phyloP scores from a whole-genome alignment of 1,139 yeast species.

The Blastobotrys illinoisensis region DNA sequence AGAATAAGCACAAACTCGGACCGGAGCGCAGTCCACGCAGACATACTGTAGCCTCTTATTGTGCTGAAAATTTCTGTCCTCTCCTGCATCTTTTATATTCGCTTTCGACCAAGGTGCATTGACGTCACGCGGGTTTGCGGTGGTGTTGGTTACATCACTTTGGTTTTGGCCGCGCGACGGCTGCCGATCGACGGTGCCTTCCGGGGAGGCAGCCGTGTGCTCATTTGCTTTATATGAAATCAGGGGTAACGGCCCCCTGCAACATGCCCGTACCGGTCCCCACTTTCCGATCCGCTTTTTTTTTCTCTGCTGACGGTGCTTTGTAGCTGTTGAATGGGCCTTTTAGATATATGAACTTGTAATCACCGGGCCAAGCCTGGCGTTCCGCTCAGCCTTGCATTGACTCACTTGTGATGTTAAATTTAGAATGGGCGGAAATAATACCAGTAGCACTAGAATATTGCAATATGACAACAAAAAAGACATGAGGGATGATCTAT shows the following conservation, averaged over 20 bases:
- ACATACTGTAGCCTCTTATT: neutral
- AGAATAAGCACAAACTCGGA: slow-evolving; percentile 14
- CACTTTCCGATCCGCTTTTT: too few species aligned
- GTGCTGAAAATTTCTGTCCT: neutral
- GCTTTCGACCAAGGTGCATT: neutral
- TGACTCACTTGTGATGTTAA: neutral
- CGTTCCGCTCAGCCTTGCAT: neutral
- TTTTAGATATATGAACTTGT: too few species aligned
- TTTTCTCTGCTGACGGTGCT: too few species aligned
- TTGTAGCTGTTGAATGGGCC: too few species aligned
- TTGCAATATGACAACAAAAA: too few species aligned
- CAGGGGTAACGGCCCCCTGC: neutral
- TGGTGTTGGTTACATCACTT: neutral
- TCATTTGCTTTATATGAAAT: neutral
- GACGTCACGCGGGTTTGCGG: neutral
- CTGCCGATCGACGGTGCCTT: neutral
- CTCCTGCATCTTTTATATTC: neutral
- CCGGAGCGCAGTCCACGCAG: slow-evolving; percentile 2
- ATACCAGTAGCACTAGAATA: too few species aligned
- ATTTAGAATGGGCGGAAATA: too few species aligned
- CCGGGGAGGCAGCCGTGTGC: neutral
- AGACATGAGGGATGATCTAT: neutral
- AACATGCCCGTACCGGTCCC: too few species aligned
- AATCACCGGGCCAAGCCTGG: neutral
- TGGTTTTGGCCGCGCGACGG: neutral